phyloP scores from a whole-genome alignment of 306 rosid genomes.

The Cucurbita maxima region DNA sequence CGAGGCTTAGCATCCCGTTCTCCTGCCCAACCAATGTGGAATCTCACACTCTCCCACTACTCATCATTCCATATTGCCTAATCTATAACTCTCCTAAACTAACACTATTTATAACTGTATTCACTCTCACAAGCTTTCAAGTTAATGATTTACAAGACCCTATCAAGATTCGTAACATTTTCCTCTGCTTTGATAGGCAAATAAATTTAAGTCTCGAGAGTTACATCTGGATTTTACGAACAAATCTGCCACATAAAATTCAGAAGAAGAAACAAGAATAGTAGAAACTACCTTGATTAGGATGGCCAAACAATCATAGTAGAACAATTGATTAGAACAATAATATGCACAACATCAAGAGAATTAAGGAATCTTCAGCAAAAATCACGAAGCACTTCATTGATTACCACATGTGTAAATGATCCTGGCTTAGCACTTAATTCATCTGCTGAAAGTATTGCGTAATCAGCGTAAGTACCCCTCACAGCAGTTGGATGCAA shows the following conservation, averaged over 20 bases:
- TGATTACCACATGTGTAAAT: slow-evolving; percentile 73
- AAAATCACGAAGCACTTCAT: background rate
- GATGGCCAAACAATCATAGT: too few species aligned
- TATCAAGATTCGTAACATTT: background rate
- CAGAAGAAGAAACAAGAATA: background rate
- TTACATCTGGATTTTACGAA: background rate
- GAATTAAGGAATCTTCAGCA: background rate
- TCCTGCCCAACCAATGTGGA: too few species aligned
- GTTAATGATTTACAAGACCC: background rate
- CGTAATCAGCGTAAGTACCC: slow-evolving; percentile 91
- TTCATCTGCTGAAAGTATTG: slow-evolving; percentile 71
- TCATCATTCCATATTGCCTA: background rate
- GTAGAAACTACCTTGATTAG: too few species aligned
- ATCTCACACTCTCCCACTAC: background rate
- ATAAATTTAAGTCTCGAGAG: background rate
- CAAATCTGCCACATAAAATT: background rate
- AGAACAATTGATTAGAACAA: background rate
- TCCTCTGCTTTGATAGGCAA: background rate
- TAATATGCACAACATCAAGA: background rate
- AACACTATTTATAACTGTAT: background rate
- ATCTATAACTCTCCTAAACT: background rate
- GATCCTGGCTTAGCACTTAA: slow-evolving; percentile 56
- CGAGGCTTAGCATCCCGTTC: too few species aligned
- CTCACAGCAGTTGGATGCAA: slow-evolving; percentile 94
- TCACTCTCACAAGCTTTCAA: background rate